These are phyloP conservation scores for Rhizopus microsporus DNA, from an alignment of 371 early-diverging fungal genomes.

Conservation along the genomic window DNA sequence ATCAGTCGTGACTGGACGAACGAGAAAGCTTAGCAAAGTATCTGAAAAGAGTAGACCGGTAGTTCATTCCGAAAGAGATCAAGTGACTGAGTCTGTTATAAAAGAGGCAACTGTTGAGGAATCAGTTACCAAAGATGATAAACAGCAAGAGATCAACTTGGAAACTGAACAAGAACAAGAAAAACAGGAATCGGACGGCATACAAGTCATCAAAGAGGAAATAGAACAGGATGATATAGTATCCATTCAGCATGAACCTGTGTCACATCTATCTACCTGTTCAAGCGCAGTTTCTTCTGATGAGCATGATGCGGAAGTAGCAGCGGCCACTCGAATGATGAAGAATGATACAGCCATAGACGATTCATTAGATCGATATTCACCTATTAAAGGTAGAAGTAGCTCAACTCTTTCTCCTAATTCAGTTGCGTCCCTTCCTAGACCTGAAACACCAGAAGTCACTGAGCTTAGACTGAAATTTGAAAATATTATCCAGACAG, in stretches of 20 bases:
- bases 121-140: neutral
- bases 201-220: neutral
- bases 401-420: constrained; percentile 32
- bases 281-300: constrained; percentile 21
- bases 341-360: neutral
- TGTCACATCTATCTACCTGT: constrained; percentile 22
- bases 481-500: constrained; percentile 27
- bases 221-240: constrained; percentile 1
- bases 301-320: constrained; percentile 50
- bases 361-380: neutral
- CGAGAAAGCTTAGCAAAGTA: constrained; percentile 14
- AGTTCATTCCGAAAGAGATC: constrained; percentile 1
- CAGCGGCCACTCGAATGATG: constrained; percentile 20
- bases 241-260: constrained; percentile 6
- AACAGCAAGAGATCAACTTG: neutral
- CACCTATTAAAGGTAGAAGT: constrained; percentile 1
- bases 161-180: constrained; percentile 1
- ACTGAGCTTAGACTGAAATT: constrained; percentile 37
- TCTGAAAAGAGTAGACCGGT: neutral
- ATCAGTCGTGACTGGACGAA: constrained; percentile 29
- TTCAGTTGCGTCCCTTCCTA: constrained; percentile 29
- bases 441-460: constrained; percentile 47
- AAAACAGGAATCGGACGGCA: neutral
- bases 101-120: constrained; percentile 4
- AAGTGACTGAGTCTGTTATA: constrained; percentile 1